Evolutionary conservation across 306 rosid species (phyloP), one percentile per base, ranked within the genome.

Genomic region (Mimosa pudica): DNA sequence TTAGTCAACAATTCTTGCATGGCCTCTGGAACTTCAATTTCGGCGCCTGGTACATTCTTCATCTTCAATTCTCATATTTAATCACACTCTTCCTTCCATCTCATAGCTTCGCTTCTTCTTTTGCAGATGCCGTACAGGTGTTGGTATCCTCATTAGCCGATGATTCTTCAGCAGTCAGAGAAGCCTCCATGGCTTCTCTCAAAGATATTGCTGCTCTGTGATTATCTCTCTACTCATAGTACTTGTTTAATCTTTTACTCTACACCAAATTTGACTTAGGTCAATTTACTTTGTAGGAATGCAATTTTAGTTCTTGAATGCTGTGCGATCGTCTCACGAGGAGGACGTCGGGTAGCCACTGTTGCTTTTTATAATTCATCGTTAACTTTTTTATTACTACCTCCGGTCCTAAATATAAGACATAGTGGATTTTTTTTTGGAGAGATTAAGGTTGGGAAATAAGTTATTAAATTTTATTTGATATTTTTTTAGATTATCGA

Each of bases 111-210:
- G 17, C 52, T 71, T 41, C 57, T 51, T 24, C 30, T 24, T 24
- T 68, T 49, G 78, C 94, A 94, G 98, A 94, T 77, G 97, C 97
- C 14, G 92, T 94, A 36, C 97, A 92, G 78, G 90, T 94, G 86
- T 87, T 94, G 57, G 93, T 94, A 35, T 86, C 97, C 13, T 85
- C 84, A 45, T 89, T 94, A 20, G 91, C 97, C 4, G 98, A 94
- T 77, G 98, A 92, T 77, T 89, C 97, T 70, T 79, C 92, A 17
- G 30, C 86, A 48, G 98, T 94, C 74, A 83, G 97, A 79, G 86
- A 87, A 75, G 90, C 97, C 32, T 91, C 97, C 86, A 85, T 89
- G 88, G 89, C 92, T 63, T 89, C 98, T 62, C 98, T 94, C 83
- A 84, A 89, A 76, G 93, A 89, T 83, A 85, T 94, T 49, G 90